Evolutionary conservation across 2,329 filamentous ascomycete species (phyloP), one percentile per base, ranked within the genome.

Genomic region (Passalora sequoiae): DNA sequence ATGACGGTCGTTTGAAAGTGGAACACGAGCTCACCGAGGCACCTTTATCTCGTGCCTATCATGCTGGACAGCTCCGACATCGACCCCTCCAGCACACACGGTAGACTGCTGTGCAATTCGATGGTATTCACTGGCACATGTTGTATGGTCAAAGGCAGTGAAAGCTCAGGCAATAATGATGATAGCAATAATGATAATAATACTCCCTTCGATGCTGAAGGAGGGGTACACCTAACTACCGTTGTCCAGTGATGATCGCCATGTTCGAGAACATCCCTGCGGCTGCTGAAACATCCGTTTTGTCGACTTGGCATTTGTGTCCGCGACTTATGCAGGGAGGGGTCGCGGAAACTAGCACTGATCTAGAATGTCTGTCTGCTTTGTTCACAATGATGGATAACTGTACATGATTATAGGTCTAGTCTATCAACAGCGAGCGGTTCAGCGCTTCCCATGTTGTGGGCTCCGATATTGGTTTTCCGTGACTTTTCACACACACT

Each of bases 21-120:
- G 6, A 28, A 27, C 6, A 22, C n/a, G 37, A 12, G 36, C 40
- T 40, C 37, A 43, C 31, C 36, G 31, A 28, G 38, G 31, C 15
- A 36, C 22, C 19, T 24, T 27, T 40, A 40, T 22, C n/a, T 16
- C 2, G 27, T 19, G 38, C 17, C 12, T 10, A 10, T 22, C 3
- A 35, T 30, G 35, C 28, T 38, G 21, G 24, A 38, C 25, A 30
- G 22, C 6, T 27, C 6, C 12, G 24, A 12, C 6, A 27, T 12
- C 12, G 6, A 12, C 24, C 6, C 12, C 24, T 6, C 6, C 24
- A 15, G 13, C 28, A 31, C 28, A 31, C n/a, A 12, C 6, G 16
- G 31, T 16, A 35, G 19, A 8, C 19, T 35, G 6, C 31, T 4
- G 7, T 27, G 24, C 12, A 6, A 27, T 27, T 7, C 31, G 16